Percentiles rank a stretch among this genome's conserved stretches.
phyloP scores from a whole-genome alignment of 2,329 filamentous ascomycete genomes.

The Ceratocystis harringtonii region DNA sequence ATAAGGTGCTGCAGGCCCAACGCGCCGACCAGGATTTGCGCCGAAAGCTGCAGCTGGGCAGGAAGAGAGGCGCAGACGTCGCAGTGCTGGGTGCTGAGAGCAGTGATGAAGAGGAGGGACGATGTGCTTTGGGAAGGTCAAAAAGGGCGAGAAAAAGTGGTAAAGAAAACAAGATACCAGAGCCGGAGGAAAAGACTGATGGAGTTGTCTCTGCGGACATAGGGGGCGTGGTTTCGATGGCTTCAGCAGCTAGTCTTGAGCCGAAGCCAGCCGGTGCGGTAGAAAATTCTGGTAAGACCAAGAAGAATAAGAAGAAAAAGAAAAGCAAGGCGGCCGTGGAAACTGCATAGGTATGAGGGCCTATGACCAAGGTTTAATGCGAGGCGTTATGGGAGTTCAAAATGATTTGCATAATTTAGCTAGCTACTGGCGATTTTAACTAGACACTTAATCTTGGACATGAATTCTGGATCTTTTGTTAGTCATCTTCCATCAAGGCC shows the following conservation, averaged over 20 bases:
- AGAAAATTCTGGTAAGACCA: neutral
- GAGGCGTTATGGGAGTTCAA: neutral
- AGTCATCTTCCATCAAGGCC: slow-evolving; percentile 63
- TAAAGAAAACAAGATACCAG: neutral
- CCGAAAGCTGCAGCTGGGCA: slow-evolving; percentile 14
- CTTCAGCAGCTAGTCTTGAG: neutral
- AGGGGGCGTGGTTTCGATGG: neutral
- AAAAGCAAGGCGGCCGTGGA: slow-evolving; percentile 9
- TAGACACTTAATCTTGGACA: neutral
- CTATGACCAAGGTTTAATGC: neutral
- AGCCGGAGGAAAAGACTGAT: neutral
- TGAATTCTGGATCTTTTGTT: neutral
- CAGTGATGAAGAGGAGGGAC: slow-evolving; percentile 15
- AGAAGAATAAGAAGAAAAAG: slow-evolving; percentile 15
- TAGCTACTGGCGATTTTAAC: neutral
- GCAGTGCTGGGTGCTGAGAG: slow-evolving; percentile 10
- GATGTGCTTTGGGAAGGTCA: slow-evolving; percentile 11
- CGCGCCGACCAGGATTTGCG: slow-evolving; percentile 13
- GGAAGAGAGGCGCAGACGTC: slow-evolving; percentile 1
- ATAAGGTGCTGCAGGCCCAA: neutral
- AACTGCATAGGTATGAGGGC: neutral
- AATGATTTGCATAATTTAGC: slow-evolving; percentile 1
- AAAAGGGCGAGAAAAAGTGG: slow-evolving; percentile 8
- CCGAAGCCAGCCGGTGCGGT: too few species aligned
- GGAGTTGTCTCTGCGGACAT: neutral